A percentile compares a stretch with the other conserved stretches of the same genome.
phyloP scores from a whole-genome alignment of 2,329 filamentous ascomycete genomes.

The Hypoxylon sp. region DNA sequence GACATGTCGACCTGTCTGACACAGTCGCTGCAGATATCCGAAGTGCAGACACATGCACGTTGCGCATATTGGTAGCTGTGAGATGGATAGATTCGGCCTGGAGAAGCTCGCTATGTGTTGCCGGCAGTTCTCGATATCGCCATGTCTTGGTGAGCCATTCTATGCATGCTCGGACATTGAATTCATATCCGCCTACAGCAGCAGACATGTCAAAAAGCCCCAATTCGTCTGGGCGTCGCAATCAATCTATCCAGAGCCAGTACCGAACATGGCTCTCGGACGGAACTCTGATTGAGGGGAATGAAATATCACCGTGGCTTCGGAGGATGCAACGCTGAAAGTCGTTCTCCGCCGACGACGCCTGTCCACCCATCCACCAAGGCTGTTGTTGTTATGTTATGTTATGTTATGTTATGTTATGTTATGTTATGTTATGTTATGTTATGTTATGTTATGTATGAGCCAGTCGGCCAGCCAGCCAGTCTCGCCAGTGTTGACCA shows the following conservation, averaged over 20 bases:
- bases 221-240: conserved; percentile 22
- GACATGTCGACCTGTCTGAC: conserved; percentile 26
- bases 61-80: conserved; percentile 23
- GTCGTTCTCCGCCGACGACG: conserved; percentile 2
- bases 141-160: conserved; percentile 2
- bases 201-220: conserved; percentile 12
- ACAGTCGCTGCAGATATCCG: conserved; percentile 22
- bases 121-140: conserved; percentile 5
- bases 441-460: no score
- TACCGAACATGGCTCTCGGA: conserved; percentile 19
- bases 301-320: conserved; percentile 4
- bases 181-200: conserved; percentile 14
- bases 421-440: no score
- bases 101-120: conserved; percentile 23
- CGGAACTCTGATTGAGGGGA: conserved; percentile 17
- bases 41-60: conserved; percentile 20
- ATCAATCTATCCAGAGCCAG: conserved; percentile 1
- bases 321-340: conserved; percentile 19
- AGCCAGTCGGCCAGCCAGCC: no score
- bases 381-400: no score
- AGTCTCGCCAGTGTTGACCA: not conserved
- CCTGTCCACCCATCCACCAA: not conserved
- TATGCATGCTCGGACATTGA: conserved; percentile 20
- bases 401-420: no score
- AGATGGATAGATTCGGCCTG: conserved; percentile 28